These are phyloP conservation scores for Nepenthes alata DNA, from an alignment of 179 eudicot genomes.

Conservation along the genomic window DNA sequence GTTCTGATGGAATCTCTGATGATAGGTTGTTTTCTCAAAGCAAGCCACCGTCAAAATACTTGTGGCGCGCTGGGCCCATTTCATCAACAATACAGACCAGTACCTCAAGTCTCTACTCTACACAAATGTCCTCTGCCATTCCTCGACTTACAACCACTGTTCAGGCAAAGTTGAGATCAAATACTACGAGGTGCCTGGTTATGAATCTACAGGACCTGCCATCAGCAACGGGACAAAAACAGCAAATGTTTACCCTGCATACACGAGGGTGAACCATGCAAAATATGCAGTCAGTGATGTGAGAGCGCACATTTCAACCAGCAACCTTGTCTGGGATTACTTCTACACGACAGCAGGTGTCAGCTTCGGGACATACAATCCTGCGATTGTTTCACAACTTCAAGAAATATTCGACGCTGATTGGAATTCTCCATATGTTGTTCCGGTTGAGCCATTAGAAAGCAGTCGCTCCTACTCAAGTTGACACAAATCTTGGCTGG, in stretches of 20 bases:
- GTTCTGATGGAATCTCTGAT: not conserved
- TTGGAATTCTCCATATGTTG: constrained; percentile 72
- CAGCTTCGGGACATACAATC: constrained; percentile 71
- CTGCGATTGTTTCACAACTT: constrained; percentile 57
- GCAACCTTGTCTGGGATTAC: constrained; percentile 85
- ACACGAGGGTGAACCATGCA: constrained; percentile 74
- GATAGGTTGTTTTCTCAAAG: constrained; percentile 66
- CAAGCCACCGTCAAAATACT: constrained; percentile 63
- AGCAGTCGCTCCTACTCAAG: constrained; percentile 28
- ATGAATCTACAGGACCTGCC: constrained; percentile 66
- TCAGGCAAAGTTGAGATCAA: constrained; percentile 66
- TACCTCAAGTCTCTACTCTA: constrained; percentile 69
- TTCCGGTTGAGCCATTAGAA: constrained; percentile 43
- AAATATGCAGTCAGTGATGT: constrained; percentile 76
- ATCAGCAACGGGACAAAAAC: constrained; percentile 32
- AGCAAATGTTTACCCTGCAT: constrained; percentile 55
- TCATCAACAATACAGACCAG: constrained; percentile 50
- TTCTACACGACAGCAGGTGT: constrained; percentile 75
- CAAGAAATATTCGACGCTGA: constrained; percentile 78
- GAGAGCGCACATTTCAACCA: constrained; percentile 82
- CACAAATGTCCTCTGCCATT: constrained; percentile 58
- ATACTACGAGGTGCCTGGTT: constrained; percentile 73
- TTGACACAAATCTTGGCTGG: constrained; percentile 6
- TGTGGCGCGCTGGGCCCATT: constrained; percentile 79
- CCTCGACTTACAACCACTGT: constrained; percentile 63